Evolutionary conservation across 768 basidiomycete genomes (phyloP), one percentile per base, ranked within the genome.

Genomic region (Tricholoma saponaceum): DNA sequence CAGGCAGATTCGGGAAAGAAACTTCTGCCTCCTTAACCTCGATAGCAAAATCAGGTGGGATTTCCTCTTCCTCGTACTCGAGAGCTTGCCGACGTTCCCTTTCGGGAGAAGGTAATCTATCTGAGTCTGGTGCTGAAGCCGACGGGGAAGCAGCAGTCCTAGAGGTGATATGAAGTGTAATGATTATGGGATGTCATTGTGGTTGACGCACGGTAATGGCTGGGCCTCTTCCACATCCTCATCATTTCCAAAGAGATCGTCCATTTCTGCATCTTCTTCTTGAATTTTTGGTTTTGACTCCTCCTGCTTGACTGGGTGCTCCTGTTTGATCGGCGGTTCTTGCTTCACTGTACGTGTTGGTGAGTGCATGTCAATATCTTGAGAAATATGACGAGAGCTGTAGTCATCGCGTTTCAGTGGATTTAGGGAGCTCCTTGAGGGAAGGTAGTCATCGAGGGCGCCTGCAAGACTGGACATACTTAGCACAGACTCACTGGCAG

Each of bases 1-100:
- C 81, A 10, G 90, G 91, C 22, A 95, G 79, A 66, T 96, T 95
- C n/a, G 92, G 94, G 63, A 97, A 86, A 28, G 83, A 77, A 46
- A 93, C 83, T 52, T 86, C 75, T 14, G 89, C 90, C 63, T 91
- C 89, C 57, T 81, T 76, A 51, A 84, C 79, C 58, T 80, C 81
- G 0, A 82, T 70, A 2, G 79, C 76, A 7, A 83, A 74, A 57
- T 82, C 81, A 28, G 74, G 77, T 4, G 85, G 81, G 59, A 81
- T 79, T 10, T 90, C 88, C 26, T 90, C 89, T 69, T 93, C 92
- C 64, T 80, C 83, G 67, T 95, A 94, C 70, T 94, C 92, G 62
- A 94, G 69, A 1, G 84, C 85, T 64, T 83, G 83, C 61, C 92
- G 78, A 41, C 79, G 73, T 80, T 89, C 69, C 70, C 78, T 62